Evolutionary conservation across 805 yeast genomes (phyloP), one percentile per base, ranked within the genome.

Genomic region (Pichia ethanolica): DNA sequence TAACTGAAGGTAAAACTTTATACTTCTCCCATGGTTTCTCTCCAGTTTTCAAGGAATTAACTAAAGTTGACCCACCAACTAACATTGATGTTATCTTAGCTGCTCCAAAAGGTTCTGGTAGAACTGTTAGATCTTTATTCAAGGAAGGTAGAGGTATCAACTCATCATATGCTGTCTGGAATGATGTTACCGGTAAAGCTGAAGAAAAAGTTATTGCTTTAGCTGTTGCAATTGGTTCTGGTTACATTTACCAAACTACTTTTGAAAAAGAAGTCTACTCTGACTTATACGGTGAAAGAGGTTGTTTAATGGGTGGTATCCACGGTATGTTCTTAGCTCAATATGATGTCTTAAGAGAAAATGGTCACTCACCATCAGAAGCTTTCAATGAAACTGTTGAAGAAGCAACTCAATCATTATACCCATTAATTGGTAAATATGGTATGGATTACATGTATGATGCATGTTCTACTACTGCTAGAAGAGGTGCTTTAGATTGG

Each of bases 401-500:
- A 82, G 99, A 93, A 80, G 99, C 99, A 60, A 93, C 99, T 59
- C 99, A 93, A 80, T 93, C 98, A 51, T 81, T 93, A 67, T 93
- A 93, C 87, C 99, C 99, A 75, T 84, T 93, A 80, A 74, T 93
- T 64, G 99, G 99, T 77, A 89, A 89, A 77, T 87, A 93, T 82
- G 99, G 99, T 79, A 93, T 93, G 99, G 99, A 93, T 78, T 93
- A 93, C 91, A 93, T 93, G 99, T 93, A 93, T 83, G 98, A 93
- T 71, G 99, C 99, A 66, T 93, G 99, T 78, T 93, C 99, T 62
- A 93, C 99, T 69, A 93, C 99, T 62, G 99, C 99, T 67, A 89
- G 98, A 83, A 89, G 99, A 80, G 99, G 99, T 82, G 99, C 99
- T 71, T 82, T 93, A 66, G 99, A 93, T 81, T 93, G 99, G 99